Evolutionary conservation across 345 rosid species (phyloP), one percentile per base, ranked within the genome.

Genomic region (Mangifera indica): DNA sequence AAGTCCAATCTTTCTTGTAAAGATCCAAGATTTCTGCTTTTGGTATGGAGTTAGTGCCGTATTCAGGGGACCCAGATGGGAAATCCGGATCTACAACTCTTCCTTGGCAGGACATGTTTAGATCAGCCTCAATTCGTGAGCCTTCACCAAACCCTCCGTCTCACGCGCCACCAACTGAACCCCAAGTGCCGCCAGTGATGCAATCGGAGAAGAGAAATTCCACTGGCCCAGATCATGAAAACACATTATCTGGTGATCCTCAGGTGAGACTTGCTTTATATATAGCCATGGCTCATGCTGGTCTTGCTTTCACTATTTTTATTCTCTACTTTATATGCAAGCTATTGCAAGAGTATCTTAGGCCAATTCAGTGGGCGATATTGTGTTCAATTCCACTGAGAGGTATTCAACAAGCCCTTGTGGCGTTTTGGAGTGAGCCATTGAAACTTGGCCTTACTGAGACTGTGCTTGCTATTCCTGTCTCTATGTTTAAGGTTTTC

Each of bases 241-340:
- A 74, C 54, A 32, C 80, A 66, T 60, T 88, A 37, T 32, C 91
- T n/a, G 87, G 76, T 34, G 96, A 92, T 67, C 84, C 98, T 15
- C 91, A 91, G 80, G 91, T 91, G 9, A 85, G 96, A 34, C 96
- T 95, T 78, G 96, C 99, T 45, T 81, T 95, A 2, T 95, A 87
- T 86, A 92, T 89, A 74, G 97, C 99, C 77, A 91, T 95, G 99
- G 98, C 98, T 59, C 99, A 95, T 82, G 92, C 94, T 8, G 98
- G 98, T 42, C 88, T 95, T 22, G 98, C 88, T 40, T 85, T 95
- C 64, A 75, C 83, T 10, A 82, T 95, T 54, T 82, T 85, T 72
- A 77, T 91, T n/a, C 71, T 95, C 4, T 95, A 89, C 78, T 87
- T 86, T 32, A 87, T 82, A 18, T 81, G 87, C 66, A 95, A 84